These are phyloP conservation scores for Eucalyptus tenuipes DNA, from an alignment of 345 rosid genomes.

Conservation along the genomic window DNA sequence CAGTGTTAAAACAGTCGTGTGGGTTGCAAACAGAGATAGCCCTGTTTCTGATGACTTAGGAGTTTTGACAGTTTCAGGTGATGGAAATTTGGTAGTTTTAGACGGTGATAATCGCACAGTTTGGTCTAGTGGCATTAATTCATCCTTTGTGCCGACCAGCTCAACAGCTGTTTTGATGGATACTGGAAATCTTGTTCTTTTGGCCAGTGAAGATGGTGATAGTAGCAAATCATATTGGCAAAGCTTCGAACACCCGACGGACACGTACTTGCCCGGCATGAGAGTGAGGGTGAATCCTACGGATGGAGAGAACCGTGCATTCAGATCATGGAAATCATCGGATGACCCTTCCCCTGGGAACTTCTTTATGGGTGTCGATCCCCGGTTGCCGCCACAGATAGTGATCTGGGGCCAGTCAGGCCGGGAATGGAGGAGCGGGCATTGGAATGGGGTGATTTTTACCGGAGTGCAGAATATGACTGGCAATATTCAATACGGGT, in stretches of 20 bases:
- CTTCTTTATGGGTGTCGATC: slow-evolving; percentile 47
- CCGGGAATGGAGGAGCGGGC: slow-evolving; percentile 79
- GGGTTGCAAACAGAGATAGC: slow-evolving; percentile 64
- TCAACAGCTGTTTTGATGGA: slow-evolving; percentile 12
- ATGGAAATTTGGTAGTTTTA: slow-evolving; percentile 38
- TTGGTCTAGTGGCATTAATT: slow-evolving; percentile 50
- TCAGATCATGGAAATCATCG: slow-evolving; percentile 52
- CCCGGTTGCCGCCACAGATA: slow-evolving; percentile 57
- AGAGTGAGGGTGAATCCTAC: slow-evolving; percentile 23
- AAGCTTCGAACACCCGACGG: slow-evolving; percentile 52
- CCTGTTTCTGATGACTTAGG: slow-evolving; percentile 36
- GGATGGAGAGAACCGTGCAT: slow-evolving; percentile 24
- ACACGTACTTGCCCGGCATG: slow-evolving; percentile 56
- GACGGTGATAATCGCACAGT: slow-evolving; percentile 20
- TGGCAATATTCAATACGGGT: slow-evolving; percentile 40
- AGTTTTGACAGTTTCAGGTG: slow-evolving; percentile 17
- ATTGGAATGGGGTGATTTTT: slow-evolving; percentile 53
- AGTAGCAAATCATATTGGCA: slow-evolving; percentile 24
- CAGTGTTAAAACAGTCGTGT: slow-evolving; percentile 23
- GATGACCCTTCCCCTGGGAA: slow-evolving; percentile 56
- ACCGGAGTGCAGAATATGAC: slow-evolving; percentile 54
- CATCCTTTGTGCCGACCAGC: slow-evolving; percentile 6
- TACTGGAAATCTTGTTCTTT: slow-evolving; percentile 21
- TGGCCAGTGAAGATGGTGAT: background rate
- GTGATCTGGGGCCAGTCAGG: slow-evolving; percentile 43